Conservation (phyloP, 306 rosid genomes). For the Delonix regia region DNA sequence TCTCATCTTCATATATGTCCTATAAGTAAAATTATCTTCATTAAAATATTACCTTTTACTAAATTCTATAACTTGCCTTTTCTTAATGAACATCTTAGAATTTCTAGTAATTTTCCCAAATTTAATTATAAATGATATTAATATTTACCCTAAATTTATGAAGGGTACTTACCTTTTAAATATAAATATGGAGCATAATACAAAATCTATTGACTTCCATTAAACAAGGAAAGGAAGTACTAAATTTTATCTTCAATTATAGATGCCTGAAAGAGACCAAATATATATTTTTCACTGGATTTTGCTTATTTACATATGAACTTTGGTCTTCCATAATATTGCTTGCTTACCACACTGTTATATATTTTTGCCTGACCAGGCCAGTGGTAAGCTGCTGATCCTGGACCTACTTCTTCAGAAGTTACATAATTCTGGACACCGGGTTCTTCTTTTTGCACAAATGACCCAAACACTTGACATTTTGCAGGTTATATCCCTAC, state of each 20-base stretch:
- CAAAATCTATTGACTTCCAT: neutral
- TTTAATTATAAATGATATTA: no score
- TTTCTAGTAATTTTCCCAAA: no score
- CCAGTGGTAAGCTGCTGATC: constrained; percentile 87
- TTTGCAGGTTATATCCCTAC: constrained; percentile 65
- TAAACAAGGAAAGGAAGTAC: neutral
- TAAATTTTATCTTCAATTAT: neutral
- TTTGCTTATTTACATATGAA: constrained; percentile 12
- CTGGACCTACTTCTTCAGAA: constrained; percentile 89
- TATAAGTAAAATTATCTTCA: no score
- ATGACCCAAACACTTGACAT: constrained; percentile 98
- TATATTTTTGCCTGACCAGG: constrained; percentile 53
- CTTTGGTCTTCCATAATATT: constrained; percentile 18
- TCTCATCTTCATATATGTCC: no score
- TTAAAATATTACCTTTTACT: no score
- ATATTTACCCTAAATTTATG: no score
- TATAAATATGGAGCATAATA: neutral
- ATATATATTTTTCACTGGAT: neutral
- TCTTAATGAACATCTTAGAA: no score
- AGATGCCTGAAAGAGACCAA: neutral
- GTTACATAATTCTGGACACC: constrained; percentile 74
- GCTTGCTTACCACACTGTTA: constrained; percentile 21
- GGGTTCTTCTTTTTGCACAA: constrained; percentile 90
- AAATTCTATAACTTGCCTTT: no score
- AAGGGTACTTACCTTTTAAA: no score